Evolutionary conservation across 805 yeast genomes (phyloP).

Genomic region (Starmerella geochares): DNA sequence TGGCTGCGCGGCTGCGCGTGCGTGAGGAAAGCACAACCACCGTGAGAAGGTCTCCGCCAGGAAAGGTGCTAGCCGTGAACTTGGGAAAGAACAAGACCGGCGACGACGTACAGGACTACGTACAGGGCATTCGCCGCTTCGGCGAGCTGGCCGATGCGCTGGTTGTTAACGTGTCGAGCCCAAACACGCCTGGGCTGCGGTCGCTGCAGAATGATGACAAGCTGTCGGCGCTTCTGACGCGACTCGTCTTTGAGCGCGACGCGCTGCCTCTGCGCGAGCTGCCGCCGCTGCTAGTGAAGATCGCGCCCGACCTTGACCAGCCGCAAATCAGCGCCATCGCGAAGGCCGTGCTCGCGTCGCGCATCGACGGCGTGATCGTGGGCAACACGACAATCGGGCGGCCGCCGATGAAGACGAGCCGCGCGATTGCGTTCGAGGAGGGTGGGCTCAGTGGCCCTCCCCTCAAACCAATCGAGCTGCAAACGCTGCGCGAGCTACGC

Average conservation of each 20-base stretch:
- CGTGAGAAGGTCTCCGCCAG: neutral
- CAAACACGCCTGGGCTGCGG: constrained; percentile 92
- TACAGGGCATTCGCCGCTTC: constrained; percentile 69
- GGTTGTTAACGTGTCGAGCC: constrained; percentile 86
- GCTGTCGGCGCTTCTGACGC: constrained; percentile 53
- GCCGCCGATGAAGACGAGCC: constrained; percentile 52
- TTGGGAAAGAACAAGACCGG: constrained; percentile 89
- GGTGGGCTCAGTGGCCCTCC: constrained; percentile 96
- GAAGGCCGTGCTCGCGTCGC: constrained; percentile 59
- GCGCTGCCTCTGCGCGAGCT: constrained; percentile 37
- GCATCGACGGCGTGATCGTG: constrained; percentile 82
- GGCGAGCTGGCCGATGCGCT: constrained; percentile 81
- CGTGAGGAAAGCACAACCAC: constrained; percentile 41
- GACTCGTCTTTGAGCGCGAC: constrained; percentile 64
- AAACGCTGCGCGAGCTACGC: constrained; percentile 61
- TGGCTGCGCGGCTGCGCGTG: constrained; percentile 53
- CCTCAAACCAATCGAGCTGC: constrained; percentile 63
- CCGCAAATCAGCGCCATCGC: constrained; percentile 76
- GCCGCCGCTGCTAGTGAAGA: constrained; percentile 81
- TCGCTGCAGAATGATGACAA: constrained; percentile 70
- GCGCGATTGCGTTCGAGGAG: constrained; percentile 33
- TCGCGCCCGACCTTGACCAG: constrained; percentile 86
- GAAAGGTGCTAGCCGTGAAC: constrained; percentile 59
- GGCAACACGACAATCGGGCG: constrained; percentile 87
- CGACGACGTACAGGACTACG: constrained; percentile 79